Conservation (phyloP, 768 basidiomycete genomes). For the Hypsizygus marmoreus region DNA sequence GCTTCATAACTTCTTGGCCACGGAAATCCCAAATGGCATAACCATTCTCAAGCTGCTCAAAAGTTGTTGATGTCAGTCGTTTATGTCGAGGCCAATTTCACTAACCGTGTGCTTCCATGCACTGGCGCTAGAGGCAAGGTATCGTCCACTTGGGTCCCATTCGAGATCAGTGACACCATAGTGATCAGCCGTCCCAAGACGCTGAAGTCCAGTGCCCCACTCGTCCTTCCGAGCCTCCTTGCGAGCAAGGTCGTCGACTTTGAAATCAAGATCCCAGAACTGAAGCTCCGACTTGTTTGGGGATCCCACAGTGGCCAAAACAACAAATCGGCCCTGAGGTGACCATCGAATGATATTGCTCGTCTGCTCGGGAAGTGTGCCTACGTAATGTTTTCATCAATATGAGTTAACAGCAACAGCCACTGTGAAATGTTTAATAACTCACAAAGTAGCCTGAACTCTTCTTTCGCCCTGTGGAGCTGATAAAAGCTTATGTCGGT, state of each 20-base stretch:
- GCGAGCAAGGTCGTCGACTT: conserved; percentile 53
- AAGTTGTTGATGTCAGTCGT: conserved; percentile 9
- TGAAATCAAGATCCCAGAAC: conserved; percentile 98
- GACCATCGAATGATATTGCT: conserved; percentile 97
- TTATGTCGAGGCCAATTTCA: conserved; percentile 9
- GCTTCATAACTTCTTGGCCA: conserved; percentile 91
- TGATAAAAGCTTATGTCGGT: conserved; percentile 97
- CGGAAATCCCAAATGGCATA: conserved; percentile 98
- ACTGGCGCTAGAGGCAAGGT: conserved; percentile 89
- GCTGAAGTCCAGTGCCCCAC: conserved; percentile 85
- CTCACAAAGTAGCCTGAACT: conserved; percentile 89
- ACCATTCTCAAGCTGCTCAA: conserved; percentile 86
- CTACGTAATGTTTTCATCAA: conserved; percentile 36
- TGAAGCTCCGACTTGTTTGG: conserved; percentile 95
- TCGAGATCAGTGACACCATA: conserved; percentile 97
- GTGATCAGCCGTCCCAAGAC: conserved; percentile 88
- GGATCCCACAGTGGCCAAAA: conserved; percentile 94
- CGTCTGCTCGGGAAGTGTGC: conserved; percentile 78
- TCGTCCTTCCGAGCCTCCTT: conserved; percentile 68
- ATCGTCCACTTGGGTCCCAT: conserved; percentile 97
- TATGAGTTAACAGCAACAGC: too few species aligned
- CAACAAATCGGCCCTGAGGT: conserved; percentile 92
- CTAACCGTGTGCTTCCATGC: conserved; percentile 93
- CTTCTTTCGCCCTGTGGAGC: conserved; percentile 87
- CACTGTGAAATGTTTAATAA: conserved; percentile 11